Conservation (phyloP, 306 rosid species). For the Nissolia schottii region DNA sequence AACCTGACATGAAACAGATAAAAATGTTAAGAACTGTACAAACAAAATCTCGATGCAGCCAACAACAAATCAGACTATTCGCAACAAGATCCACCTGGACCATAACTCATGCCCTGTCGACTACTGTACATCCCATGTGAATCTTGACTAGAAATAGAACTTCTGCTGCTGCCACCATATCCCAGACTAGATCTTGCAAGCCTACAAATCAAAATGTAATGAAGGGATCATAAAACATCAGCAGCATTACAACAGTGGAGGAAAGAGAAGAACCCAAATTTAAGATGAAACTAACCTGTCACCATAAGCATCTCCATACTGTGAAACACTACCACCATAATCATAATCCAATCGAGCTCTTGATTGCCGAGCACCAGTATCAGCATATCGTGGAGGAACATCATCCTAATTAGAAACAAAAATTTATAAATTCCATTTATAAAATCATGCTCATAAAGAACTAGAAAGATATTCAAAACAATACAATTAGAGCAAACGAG, state of each 20-base stretch:
- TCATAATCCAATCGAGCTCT: conserved; percentile 91
- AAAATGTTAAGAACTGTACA: background rate
- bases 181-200: conserved; percentile 76
- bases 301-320: conserved; percentile 84
- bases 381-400: conserved; percentile 74
- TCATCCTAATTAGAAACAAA: conserved; percentile 53
- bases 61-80: conserved; percentile 6
- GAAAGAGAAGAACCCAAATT: background rate
- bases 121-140: conserved; percentile 78
- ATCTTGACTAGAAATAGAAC: conserved; percentile 68
- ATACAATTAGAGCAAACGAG: background rate
- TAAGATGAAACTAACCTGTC: conserved; percentile 56
- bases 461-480: background rate
- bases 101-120: conserved; percentile 59
- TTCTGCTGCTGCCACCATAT: conserved; percentile 70
- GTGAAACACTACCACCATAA: conserved; percentile 71
- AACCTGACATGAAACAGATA: conserved; percentile 47
- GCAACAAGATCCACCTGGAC: conserved; percentile 48
- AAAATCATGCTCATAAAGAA: background rate
- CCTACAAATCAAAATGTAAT: conserved; percentile 35
- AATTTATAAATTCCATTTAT: background rate
- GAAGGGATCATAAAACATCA: background rate
- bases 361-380: conserved; percentile 73
- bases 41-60: background rate
- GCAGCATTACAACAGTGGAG: background rate